These are phyloP conservation scores for Tuber borchii DNA, from an alignment of 495 filamentous ascomycete species.

Conservation along the genomic window DNA sequence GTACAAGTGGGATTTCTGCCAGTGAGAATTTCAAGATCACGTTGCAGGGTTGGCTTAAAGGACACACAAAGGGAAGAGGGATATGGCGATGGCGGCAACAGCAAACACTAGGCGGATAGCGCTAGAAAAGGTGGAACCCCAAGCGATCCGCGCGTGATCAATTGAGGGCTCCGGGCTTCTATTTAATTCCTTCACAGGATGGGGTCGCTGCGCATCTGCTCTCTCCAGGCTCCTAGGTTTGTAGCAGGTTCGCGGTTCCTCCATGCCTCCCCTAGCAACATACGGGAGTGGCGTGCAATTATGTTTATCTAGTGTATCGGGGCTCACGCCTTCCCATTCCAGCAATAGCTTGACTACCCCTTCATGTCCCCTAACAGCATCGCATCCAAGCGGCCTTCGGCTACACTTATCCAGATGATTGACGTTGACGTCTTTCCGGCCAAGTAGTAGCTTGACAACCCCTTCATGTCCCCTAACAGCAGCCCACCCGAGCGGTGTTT, in stretches of 20 bases:
- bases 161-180: not conserved
- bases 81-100: not conserved
- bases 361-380: not conserved
- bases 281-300: too few relatives aligned
- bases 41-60: not conserved
- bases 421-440: not conserved
- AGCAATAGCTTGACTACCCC: not conserved
- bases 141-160: not conserved
- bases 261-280: too few relatives aligned
- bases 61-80: rapidly evolving
- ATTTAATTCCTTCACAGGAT: too few relatives aligned
- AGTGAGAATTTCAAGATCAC: not conserved
- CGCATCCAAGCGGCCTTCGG: too few relatives aligned
- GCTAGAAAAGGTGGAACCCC: not conserved
- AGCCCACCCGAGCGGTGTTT: not conserved
- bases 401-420: not conserved
- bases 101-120: too few relatives aligned
- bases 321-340: too few relatives aligned
- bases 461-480: not conserved
- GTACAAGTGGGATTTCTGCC: not conserved
- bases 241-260: too few relatives aligned
- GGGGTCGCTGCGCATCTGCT: too few relatives aligned
- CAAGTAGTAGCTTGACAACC: not conserved
- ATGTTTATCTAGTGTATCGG: too few relatives aligned
- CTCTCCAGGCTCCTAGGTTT: too few relatives aligned